Percentiles rank a stretch among this genome's conserved stretches.
phyloP scores from a whole-genome alignment of 768 basidiomycete genomes.

The Cyclocybe aegerita region DNA sequence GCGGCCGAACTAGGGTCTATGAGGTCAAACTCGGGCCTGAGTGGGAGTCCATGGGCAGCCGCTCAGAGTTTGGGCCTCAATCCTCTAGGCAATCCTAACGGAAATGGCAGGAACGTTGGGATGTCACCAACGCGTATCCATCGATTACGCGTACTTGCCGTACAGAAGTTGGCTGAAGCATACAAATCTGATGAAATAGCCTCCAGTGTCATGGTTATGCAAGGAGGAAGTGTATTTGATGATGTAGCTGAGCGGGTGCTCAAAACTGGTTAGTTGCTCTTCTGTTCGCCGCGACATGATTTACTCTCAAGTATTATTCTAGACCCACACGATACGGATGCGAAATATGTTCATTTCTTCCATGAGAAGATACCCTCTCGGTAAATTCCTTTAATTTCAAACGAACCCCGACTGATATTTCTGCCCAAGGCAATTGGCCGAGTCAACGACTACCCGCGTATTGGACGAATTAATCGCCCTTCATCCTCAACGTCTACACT shows the following conservation, averaged over 20 bases:
- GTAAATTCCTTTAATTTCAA: conserved; percentile 33
- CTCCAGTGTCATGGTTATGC: conserved; percentile 93
- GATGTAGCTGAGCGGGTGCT: conserved; percentile 89
- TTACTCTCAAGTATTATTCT: conserved; percentile 4
- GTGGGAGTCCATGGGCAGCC: conserved; percentile 56
- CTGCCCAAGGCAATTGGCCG: conserved; percentile 70
- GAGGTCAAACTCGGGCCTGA: conserved; percentile 41
- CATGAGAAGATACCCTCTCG: conserved; percentile 94
- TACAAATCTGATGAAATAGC: conserved; percentile 90
- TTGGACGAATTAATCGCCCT: conserved; percentile 76
- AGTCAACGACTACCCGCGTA: conserved; percentile 76
- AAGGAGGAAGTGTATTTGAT: conserved; percentile 89
- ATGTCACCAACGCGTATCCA: conserved; percentile 89
- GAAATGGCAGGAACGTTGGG: conserved; percentile 67
- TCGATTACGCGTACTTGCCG: conserved; percentile 75
- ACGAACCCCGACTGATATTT: conserved; percentile 10
- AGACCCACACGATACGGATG: conserved; percentile 80
- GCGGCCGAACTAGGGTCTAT: conserved; percentile 72
- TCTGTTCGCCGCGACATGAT: background rate
- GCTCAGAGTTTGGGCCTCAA: conserved; percentile 67
- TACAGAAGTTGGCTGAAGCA: conserved; percentile 83
- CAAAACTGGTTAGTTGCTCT: conserved; percentile 43
- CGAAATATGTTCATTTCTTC: conserved; percentile 90
- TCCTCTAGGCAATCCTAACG: conserved; percentile 45
- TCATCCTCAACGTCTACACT: conserved; percentile 78